Base-by-base conservation (phyloP, 768 basidiomycete genomes). In the Tulasnella sp. region DNA sequence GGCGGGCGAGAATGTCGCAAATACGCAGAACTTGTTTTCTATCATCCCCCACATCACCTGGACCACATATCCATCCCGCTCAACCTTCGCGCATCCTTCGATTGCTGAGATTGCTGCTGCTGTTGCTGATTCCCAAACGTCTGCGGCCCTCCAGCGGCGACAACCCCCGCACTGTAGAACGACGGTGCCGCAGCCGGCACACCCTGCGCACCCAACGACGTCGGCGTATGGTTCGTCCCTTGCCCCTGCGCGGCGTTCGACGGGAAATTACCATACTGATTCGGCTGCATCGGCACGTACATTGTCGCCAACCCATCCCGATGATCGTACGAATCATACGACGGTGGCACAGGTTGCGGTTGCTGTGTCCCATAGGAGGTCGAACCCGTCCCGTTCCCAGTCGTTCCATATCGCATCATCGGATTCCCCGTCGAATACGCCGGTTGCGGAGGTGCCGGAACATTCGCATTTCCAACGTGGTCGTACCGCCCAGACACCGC, bases 251-350 rank as follows among this genome's bases (percentile, higher is more conserved):
- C 19, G 77, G 73, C 59, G 77, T 77, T 60, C 34, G 76, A 65
- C 61, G n/a, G n/a, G n/a, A n/a, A n/a, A n/a, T n/a, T n/a, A n/a
- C 76, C 75, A 67, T 79, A 88, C 62, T 83, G 82, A 23, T 90
- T 87, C 32, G 87, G 83, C 67, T 89, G 88, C 75, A 91, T 77
- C 1, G 88, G 86, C 35, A 81, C 81, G 65, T 81, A 91, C 69
- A 90, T 67, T 57, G 77, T 77, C 39, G 78, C 61, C 73, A 69
- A 53, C 8, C 65, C 66, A 19, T 67, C 66, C 14, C 65, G 62
- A 6, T 62, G 60, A 55, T 68, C 67, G 55, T 60, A 67, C 4
- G 60, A 25, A 41, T 68, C 67, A 53, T 64, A 65, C 4, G 64
- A 41, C 2, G 49, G 15, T 6, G 69, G 67, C 61, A 71, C 74